Evolutionary conservation across 2,329 filamentous ascomycete species (phyloP), one percentile per base, ranked within the genome.

Genomic region (Aspergillus thermomutatus): DNA sequence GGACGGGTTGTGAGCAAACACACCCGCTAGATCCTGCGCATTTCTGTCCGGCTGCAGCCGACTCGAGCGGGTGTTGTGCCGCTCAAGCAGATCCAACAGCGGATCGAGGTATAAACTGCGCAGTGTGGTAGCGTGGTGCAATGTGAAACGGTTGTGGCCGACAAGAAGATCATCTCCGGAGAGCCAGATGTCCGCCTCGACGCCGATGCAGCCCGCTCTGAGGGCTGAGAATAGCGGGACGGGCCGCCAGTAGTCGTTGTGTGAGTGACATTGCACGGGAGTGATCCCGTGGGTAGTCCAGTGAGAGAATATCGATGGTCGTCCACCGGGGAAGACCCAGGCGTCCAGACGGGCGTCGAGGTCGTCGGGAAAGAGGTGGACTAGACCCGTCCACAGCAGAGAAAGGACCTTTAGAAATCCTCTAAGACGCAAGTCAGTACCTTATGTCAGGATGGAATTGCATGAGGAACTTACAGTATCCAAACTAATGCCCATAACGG

Each of bases 111-210:
- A 91, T 10, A 91, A 79, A 3, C 77, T 80, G 63, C 76, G 66
- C 58, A 90, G 82, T 0, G 87, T 89, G 27, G 82, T 80, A 53
- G 82, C 80, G 19, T 70, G 67, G 25, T 80, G 80, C 31, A 89
- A 69, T 0, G 81, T 78, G 3, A 80, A 78, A 2, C 72, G 77
- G 49, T 82, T 81, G 67, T 91, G 88, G 3, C 87, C 87, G 46
- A 91, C 83, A 47, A 83, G 83, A 5, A 91, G 77, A 10, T 84
- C 78, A 4, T 78, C 69, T 54, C 81, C 77, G 49, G 80, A 80
- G 1, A 84, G 75, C 85, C 86, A 91, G 23, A 91, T 82, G 66
- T 91, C 88, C 2, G 86, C 87, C 72, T 91, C 88, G 3, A 89
- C 78, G 9, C 85, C 82, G 5, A 83, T 82, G 62, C 84, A 88